Percentiles rank a stretch among this genome's conserved stretches.
Conservation (phyloP, 768 basidiomycete genomes). For the Mycena epipterygia region DNA sequence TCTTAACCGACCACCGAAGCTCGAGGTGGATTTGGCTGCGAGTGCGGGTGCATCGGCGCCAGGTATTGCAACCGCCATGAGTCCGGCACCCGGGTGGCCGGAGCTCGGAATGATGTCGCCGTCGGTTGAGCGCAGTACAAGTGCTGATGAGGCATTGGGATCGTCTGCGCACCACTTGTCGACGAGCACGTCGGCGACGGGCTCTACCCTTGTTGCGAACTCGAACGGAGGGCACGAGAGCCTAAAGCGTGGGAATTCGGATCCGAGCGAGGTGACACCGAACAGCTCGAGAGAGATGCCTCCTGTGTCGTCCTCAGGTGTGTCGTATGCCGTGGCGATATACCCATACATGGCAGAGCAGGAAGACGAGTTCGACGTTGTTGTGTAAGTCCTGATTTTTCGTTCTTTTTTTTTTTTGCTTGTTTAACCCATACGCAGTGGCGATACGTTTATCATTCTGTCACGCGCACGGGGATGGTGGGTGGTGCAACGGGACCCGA, state of each 20-base stretch:
- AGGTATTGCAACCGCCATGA: slow-evolving; percentile 65
- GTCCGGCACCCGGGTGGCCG: slow-evolving; percentile 82
- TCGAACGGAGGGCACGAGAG: slow-evolving; percentile 44
- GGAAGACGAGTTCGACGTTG: slow-evolving; percentile 98
- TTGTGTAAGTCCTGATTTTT: slow-evolving; percentile 89
- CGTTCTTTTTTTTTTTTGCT: slow-evolving; percentile 16
- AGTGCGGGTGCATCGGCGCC: slow-evolving; percentile 55
- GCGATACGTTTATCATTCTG: slow-evolving; percentile 93
- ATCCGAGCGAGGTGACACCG: slow-evolving; percentile 34
- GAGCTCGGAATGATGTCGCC: slow-evolving; percentile 76
- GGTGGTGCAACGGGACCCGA: slow-evolving; percentile 96
- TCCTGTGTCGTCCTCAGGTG: slow-evolving; percentile 58
- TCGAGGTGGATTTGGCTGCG: slow-evolving; percentile 76
- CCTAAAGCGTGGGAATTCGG: slow-evolving; percentile 30
- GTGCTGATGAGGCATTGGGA: slow-evolving; percentile 56
- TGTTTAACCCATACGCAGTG: slow-evolving; percentile 58
- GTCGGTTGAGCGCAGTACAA: slow-evolving; percentile 50
- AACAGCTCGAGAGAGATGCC: slow-evolving; percentile 57
- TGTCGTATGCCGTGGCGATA: slow-evolving; percentile 97
- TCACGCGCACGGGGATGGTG: slow-evolving; percentile 99
- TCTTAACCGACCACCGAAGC: slow-evolving; percentile 71
- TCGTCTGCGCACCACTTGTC: slow-evolving; percentile 53
- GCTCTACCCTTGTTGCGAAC: slow-evolving; percentile 43
- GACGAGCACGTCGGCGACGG: slow-evolving; percentile 50
- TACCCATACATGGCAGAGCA: slow-evolving; percentile 99